A percentile compares a stretch with the other conserved stretches of the same genome.
Conservation (phyloP, 2,329 filamentous ascomycete genomes). For the Teratosphaeria gauchensis region DNA sequence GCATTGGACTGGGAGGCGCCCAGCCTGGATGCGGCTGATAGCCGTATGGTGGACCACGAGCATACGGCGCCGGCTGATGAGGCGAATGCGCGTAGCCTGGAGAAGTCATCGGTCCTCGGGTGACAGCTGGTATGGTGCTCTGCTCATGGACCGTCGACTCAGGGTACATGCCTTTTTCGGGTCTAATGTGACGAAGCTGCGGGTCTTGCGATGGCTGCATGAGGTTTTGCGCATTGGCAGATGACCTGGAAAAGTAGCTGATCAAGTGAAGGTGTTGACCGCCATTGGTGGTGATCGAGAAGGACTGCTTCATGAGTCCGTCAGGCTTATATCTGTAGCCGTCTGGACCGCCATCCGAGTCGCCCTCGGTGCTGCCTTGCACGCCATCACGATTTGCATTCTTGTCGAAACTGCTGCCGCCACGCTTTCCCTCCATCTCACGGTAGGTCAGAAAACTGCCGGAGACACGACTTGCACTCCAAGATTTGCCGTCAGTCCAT, state of each 20-base stretch:
- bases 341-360: constrained; percentile 67
- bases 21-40: constrained; percentile 29
- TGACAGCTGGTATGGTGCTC: constrained; percentile 69
- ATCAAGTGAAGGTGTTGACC: constrained; percentile 93
- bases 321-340: constrained; percentile 93
- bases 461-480: constrained; percentile 94
- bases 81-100: constrained; percentile 47
- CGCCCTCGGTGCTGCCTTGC: constrained; percentile 66
- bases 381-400: constrained; percentile 61
- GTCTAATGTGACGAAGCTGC: constrained; percentile 68
- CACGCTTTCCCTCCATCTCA: constrained; percentile 97
- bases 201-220: constrained; percentile 76
- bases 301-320: constrained; percentile 98
- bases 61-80: constrained; percentile 32
- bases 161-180: constrained; percentile 91
- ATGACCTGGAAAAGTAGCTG: constrained; percentile 84
- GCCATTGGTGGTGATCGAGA: constrained; percentile 89
- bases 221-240: constrained; percentile 61
- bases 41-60: constrained; percentile 30
- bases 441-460: constrained; percentile 96
- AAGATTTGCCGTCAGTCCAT: constrained; percentile 98
- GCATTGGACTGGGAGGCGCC: constrained; percentile 34
- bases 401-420: constrained; percentile 55
- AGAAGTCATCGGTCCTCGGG: constrained; percentile 58
- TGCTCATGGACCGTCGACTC: constrained; percentile 87